These are phyloP conservation scores for Pulveroboletus sp. DNA, from an alignment of 768 basidiomycete genomes.

Conservation along the genomic window DNA sequence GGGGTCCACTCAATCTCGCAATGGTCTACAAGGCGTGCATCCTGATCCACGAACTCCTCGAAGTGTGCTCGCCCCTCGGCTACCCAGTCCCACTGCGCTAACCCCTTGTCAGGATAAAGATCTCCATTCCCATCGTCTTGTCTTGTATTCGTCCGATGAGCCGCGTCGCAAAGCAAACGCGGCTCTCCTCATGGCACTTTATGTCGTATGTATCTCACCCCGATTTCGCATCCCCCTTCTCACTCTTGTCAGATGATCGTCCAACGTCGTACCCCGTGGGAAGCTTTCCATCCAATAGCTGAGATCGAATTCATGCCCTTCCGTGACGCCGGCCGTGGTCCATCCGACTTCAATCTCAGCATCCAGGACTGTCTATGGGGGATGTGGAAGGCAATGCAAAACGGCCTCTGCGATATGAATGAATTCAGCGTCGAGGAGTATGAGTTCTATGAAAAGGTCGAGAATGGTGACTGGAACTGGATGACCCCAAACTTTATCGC, in stretches of 20 bases:
- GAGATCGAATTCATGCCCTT: conserved; percentile 94
- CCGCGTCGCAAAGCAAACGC: conserved; percentile 90
- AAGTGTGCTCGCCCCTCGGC: conserved; percentile 46
- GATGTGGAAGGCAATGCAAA: conserved; percentile 87
- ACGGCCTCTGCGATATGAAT: conserved; percentile 90
- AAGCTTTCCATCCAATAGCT: conserved; percentile 92
- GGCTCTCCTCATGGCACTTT: conserved; percentile 90
- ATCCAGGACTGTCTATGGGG: conserved; percentile 93
- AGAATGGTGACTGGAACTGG: conserved; percentile 97
- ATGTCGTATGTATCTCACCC: conserved; percentile 60
- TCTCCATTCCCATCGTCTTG: conserved; percentile 67
- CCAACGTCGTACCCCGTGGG: conserved; percentile 84
- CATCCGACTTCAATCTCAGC: conserved; percentile 88
- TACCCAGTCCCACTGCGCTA: conserved; percentile 23
- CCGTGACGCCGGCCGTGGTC: conserved; percentile 90
- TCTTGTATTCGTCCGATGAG: conserved; percentile 86
- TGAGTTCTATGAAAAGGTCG: conserved; percentile 92
- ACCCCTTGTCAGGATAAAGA: conserved; percentile 63
- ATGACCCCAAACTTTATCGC: conserved; percentile 90
- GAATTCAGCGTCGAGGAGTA: conserved; percentile 93
- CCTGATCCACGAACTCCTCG: conserved; percentile 83
- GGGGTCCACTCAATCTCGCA: conserved; percentile 89
- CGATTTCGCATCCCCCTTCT: conserved; percentile 14
- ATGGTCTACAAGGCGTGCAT: conserved; percentile 94
- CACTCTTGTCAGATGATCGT: conserved; percentile 77